A percentile compares a stretch with the other conserved stretches of the same genome.
Evolutionary conservation across 1,139 yeast species (phyloP).

Genomic region (Meyerozyma elateridarum): DNA sequence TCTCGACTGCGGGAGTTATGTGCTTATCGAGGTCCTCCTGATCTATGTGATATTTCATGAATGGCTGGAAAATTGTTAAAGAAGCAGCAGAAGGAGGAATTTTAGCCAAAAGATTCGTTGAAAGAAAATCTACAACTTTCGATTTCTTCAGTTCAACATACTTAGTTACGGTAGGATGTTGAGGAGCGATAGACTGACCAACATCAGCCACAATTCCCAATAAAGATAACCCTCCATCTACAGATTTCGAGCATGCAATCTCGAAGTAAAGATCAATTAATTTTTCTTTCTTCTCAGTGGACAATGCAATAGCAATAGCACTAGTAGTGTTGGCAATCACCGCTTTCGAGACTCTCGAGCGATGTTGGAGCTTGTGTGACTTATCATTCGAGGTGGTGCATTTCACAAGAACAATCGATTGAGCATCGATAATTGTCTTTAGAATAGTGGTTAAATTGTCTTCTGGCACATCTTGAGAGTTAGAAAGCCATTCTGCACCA

Average conservation of each 20-base stretch:
- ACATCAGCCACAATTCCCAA: constrained; percentile 38
- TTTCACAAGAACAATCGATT: constrained; percentile 18
- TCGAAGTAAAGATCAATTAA: constrained; percentile 3
- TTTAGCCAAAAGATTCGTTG: constrained; percentile 44
- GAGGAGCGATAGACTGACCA: constrained; percentile 33
- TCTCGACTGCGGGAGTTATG: constrained; percentile 64
- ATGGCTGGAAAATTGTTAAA: constrained; percentile 25
- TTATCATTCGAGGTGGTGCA: neutral
- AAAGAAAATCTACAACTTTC: constrained; percentile 5
- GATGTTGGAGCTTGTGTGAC: constrained; percentile 9
- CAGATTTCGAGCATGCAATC: constrained; percentile 9
- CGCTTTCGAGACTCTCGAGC: constrained; percentile 43
- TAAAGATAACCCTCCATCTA: constrained; percentile 17
- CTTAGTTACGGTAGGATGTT: constrained; percentile 34
- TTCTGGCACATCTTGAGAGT: constrained; percentile 11
- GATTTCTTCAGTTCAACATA: constrained; percentile 17
- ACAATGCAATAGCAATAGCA: neutral
- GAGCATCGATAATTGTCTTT: constrained; percentile 15
- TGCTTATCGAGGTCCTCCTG: constrained; percentile 35
- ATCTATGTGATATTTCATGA: constrained; percentile 39
- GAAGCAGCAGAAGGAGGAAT: constrained; percentile 25
- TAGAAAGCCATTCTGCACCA: constrained; percentile 13
- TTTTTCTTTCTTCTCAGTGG: neutral
- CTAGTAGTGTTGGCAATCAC: constrained; percentile 25
- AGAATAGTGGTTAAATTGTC: too few relatives aligned